These are phyloP conservation scores for Stachybotrys chartarum DNA, from an alignment of 2,329 filamentous ascomycete genomes.

Conservation along the genomic window DNA sequence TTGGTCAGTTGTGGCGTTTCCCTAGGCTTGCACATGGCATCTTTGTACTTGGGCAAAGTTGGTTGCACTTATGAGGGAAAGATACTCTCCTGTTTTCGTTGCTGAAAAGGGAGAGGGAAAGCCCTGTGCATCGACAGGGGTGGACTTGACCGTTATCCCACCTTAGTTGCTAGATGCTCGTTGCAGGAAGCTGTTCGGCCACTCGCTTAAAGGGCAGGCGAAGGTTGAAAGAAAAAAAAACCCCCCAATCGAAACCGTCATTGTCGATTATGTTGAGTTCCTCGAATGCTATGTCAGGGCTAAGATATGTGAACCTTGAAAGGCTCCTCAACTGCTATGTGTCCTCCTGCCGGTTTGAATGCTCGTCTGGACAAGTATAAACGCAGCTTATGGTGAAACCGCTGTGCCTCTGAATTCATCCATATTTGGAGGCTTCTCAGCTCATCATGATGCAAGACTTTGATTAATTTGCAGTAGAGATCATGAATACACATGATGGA, in stretches of 20 bases:
- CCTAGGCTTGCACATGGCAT: constrained; percentile 17
- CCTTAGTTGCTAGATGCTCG: constrained; percentile 25
- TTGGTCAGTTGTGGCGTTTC: constrained; percentile 18
- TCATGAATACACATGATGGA: too few relatives aligned
- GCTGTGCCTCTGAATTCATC: too few relatives aligned
- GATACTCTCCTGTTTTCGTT: constrained; percentile 60
- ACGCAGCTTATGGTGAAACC: too few relatives aligned
- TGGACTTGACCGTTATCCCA: constrained; percentile 86
- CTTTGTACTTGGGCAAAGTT: constrained; percentile 39
- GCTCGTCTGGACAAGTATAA: too few relatives aligned
- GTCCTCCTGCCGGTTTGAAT: too few relatives aligned
- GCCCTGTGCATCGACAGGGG: constrained; percentile 88
- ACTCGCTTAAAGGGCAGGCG: not conserved
- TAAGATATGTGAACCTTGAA: too few relatives aligned
- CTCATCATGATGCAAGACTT: too few relatives aligned
- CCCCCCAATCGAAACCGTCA: not conserved
- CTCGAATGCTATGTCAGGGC: not conserved
- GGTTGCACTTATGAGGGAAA: constrained; percentile 98
- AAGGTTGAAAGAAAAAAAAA: constrained; percentile 1
- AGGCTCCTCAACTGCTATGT: too few relatives aligned
- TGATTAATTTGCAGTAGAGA: too few relatives aligned
- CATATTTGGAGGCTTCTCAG: too few relatives aligned
- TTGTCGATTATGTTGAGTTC: not conserved
- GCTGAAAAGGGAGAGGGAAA: constrained; percentile 66
- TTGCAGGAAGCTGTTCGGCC: constrained; percentile 13